Evolutionary conservation across 1,284 basidiomycete genomes (phyloP), one percentile per base, ranked within the genome.

Genomic region (Megacollybia platyphylla): DNA sequence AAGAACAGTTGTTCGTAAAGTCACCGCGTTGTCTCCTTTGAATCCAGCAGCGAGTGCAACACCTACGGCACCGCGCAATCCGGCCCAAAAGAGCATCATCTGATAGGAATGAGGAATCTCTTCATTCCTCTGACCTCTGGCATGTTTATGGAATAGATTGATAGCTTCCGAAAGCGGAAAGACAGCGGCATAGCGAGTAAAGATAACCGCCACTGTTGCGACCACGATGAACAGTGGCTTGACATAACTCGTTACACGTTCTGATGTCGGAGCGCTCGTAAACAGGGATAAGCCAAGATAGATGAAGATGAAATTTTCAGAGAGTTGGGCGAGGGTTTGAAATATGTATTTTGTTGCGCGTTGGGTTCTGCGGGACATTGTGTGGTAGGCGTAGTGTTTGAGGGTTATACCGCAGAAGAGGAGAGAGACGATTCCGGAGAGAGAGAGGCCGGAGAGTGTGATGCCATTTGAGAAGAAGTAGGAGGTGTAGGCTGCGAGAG

Each of bases 41-140:
- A 99, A 96, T 6, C 94, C 94, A 2, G 90, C 87, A 2, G 93
- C 93, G 10, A 98, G 76, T 3, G 94, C 94, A 18, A 98, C 96
- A 18, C 96, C 94, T 31, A 97, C 94, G 0, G 94, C 94, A 43
- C 94, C 94, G 28, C 94, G 75, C 41, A 98, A 67, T 6, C 96
- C 96, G 0, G 94, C 94, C 96, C 94, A 99, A 64, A 98, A 98
- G 15, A 98, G 67, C 93, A 96, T 92, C 88, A 93, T 92, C 55
- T 94, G 91, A 54, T 96, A 94, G 11, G 89, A 91, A 58, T 96
- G 91, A 0, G 92, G 91, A 3, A 96, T 67, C 54, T 94, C 91
- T 51, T 94, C 90, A 26, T 71, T 64, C 29, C 88, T 73, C 52
- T 91, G 87, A 1, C 89, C 88, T 1, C 91, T 78, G 2, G 82